Percentiles rank a stretch among this genome's conserved stretches.
These are phyloP conservation scores for Sparassis latifolia DNA, from an alignment of 1,284 basidiomycete genomes.

Conservation along the genomic window DNA sequence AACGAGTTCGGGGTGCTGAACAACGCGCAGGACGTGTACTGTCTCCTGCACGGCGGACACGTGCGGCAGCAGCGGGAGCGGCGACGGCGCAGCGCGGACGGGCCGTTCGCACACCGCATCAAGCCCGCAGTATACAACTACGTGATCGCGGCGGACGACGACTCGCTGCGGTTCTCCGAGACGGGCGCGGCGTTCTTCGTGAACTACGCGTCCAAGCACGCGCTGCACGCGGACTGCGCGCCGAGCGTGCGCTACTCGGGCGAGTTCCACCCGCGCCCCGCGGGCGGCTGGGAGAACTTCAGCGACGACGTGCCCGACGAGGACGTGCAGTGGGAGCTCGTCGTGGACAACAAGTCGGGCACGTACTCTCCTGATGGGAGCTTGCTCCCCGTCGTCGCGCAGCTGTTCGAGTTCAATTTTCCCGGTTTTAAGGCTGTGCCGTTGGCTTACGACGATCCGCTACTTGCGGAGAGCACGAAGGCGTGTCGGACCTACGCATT, in stretches of 20 bases:
- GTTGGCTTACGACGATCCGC: constrained; percentile 50
- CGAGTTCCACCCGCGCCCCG: constrained; percentile 72
- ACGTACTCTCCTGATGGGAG: constrained; percentile 58
- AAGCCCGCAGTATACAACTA: neutral
- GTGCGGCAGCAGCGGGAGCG: constrained; percentile 24
- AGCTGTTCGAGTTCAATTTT: constrained; percentile 64
- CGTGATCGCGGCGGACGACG: constrained; percentile 61
- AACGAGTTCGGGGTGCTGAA: constrained; percentile 60
- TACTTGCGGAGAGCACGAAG: constrained; percentile 47
- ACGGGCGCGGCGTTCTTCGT: constrained; percentile 78
- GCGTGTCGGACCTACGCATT: constrained; percentile 59
- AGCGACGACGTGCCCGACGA: constrained; percentile 45
- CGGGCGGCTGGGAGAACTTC: constrained; percentile 61
- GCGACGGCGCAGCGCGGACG: constrained; percentile 67
- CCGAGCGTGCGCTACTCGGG: constrained; percentile 59
- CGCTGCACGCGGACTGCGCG: constrained; percentile 34
- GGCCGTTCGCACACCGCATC: constrained; percentile 42
- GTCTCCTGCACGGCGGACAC: constrained; percentile 38
- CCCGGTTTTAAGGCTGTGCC: constrained; percentile 51
- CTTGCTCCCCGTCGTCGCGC: constrained; percentile 53
- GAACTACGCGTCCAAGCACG: constrained; percentile 70
- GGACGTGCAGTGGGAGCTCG: constrained; percentile 60
- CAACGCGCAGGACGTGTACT: constrained; percentile 37
- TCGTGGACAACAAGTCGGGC: constrained; percentile 74
- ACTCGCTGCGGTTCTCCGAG: constrained; percentile 71